Base-by-base conservation (phyloP, 257 asterid genomes). In the Phtheirospermum japonicum region DNA sequence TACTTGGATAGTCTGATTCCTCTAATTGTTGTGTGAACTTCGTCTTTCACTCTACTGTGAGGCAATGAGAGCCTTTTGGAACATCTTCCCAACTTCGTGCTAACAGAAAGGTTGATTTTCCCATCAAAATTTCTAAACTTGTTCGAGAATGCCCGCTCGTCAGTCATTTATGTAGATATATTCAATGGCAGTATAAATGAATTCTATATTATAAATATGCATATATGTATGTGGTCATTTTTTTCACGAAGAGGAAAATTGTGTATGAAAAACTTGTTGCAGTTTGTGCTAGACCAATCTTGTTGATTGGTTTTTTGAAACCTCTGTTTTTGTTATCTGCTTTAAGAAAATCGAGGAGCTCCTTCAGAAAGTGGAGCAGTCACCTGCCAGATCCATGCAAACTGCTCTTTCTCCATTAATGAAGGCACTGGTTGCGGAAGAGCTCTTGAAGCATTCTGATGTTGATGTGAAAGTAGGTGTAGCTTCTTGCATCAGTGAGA, bases 401-500 rank as follows among this genome's bases (percentile, higher is more conserved):
- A 64, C 53, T 68, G 87, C 90, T 28, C 89, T 93, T 68, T 65
- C 86, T 71, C 90, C 95, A 13, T 78, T 85, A 57, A 77, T 75
- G 79, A 77, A 64, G 30, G 86, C 90, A 23, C 78, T 93, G 79
- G 85, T 82, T 5, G 64, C 66, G 6, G 91, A 81, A 59, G 82
- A 72, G 63, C 84, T 93, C 59, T 59, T 87, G 71, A 81, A 77
- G 83, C 95, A 89, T 85, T 69, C 86, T 11, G 80, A 89, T 77
- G 72, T 60, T 65, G 97, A 89, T 52, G 95, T 93, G 60, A 93
- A 76, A 82, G 96, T 79, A 54, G 94, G 90, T 19, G 91, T 93
- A 65, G 95, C 97, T 64, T 83, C 97, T 68, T 93, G 99, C 79
- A 81, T 93, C 65, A 87, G 99, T 70, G 99, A 93, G 80, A 84